phyloP scores from a whole-genome alignment of 139 green algal genomes.

The Dunaliella sp. region DNA sequence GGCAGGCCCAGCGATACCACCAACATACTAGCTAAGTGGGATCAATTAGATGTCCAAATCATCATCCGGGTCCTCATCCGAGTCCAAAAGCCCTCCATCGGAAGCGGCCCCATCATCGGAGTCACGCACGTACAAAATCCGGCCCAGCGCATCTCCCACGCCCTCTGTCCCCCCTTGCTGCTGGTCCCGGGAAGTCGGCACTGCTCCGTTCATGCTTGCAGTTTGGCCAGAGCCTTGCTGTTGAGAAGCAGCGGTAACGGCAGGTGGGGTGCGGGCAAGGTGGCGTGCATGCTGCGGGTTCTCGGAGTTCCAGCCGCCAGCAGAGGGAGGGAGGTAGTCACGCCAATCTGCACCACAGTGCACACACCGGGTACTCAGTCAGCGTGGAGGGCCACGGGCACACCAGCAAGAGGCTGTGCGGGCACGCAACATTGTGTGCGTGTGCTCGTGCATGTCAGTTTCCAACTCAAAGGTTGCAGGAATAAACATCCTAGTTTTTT shows the following conservation, averaged over 20 bases:
- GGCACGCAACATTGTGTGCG: too few species aligned
- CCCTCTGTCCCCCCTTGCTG: neutral
- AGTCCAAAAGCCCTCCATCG: constrained; percentile 46
- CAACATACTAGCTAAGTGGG: too few species aligned
- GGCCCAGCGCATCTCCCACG: constrained; percentile 41
- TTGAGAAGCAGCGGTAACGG: neutral
- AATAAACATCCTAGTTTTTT: too few species aligned
- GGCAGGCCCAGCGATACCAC: too few species aligned
- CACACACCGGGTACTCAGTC: too few species aligned
- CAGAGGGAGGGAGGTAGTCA: constrained; percentile 62
- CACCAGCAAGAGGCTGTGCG: too few species aligned
- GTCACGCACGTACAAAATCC: constrained; percentile 77
- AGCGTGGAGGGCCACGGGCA: too few species aligned
- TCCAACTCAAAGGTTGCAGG: too few species aligned
- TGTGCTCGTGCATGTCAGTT: too few species aligned
- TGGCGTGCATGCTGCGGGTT: constrained; percentile 1
- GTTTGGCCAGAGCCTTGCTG: too few species aligned
- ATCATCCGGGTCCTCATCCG: constrained; percentile 80
- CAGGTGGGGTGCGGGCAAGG: neutral
- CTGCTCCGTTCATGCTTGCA: too few species aligned
- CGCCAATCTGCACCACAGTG: constrained; percentile 48
- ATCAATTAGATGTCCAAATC: constrained; percentile 76
- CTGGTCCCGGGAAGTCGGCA: too few species aligned
- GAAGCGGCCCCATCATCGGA: constrained; percentile 52
- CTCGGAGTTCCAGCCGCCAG: constrained; percentile 31